phyloP scores from a whole-genome alignment of 169 alveolate genomes.

The Plasmodium vivax region DNA sequence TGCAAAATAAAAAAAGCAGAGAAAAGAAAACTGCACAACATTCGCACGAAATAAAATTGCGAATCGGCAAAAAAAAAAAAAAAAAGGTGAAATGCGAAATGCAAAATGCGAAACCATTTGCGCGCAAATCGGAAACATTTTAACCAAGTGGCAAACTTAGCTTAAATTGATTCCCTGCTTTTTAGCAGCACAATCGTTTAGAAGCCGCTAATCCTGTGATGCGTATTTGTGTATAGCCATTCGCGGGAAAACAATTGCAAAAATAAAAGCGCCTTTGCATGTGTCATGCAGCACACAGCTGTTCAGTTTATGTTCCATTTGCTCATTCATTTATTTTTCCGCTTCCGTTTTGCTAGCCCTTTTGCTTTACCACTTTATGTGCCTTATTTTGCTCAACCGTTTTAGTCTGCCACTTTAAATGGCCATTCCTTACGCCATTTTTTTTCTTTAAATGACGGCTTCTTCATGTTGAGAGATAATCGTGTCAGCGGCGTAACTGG shows the following conservation, averaged over 20 bases:
- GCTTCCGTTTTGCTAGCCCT: background rate
- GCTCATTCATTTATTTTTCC: background rate
- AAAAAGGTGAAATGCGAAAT: background rate
- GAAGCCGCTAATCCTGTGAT: background rate
- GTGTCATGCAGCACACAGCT: background rate
- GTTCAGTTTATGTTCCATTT: background rate
- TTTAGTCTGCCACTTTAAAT: background rate
- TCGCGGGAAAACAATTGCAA: background rate
- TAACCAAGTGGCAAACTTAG: background rate
- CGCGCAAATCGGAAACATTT: background rate
- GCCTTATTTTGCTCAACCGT: background rate
- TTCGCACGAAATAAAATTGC: background rate
- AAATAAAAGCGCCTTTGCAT: background rate
- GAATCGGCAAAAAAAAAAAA: background rate
- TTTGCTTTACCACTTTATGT: background rate
- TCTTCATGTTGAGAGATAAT: background rate
- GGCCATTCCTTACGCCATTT: background rate
- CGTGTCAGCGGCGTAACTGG: background rate
- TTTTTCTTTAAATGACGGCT: background rate
- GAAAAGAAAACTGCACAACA: background rate
- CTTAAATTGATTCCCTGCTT: background rate
- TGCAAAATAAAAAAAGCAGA: background rate
- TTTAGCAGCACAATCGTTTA: background rate
- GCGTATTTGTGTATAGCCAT: background rate
- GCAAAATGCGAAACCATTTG: background rate